Conservation (phyloP, 2,329 filamentous ascomycete genomes). For the Proliferodiscus dingleyae region DNA sequence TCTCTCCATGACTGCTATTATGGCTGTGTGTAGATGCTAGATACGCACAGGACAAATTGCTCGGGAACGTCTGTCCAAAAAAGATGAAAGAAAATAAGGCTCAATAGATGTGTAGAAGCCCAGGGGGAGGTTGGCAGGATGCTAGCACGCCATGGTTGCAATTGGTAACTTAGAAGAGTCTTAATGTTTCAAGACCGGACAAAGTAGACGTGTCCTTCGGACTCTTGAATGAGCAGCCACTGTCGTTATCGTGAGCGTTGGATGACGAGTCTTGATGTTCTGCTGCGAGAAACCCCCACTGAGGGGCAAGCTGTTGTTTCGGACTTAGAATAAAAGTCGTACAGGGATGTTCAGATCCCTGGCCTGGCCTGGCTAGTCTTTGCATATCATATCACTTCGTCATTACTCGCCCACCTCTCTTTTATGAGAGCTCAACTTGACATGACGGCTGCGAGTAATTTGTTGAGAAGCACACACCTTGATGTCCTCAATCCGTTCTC, state of each 20-base stretch:
- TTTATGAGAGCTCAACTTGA: too few relatives aligned
- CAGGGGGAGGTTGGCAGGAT: not conserved
- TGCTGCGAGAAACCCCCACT: not conserved
- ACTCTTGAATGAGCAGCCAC: too few relatives aligned
- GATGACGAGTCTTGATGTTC: not conserved
- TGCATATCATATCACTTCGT: not conserved
- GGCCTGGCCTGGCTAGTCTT: not conserved
- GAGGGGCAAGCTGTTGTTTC: not conserved
- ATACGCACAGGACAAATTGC: not conserved
- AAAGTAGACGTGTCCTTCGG: not conserved
- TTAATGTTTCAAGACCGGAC: too few relatives aligned
- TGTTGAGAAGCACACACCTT: conserved; percentile 2
- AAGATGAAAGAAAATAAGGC: not conserved
- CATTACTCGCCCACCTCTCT: too few relatives aligned
- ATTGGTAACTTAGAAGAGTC: not conserved
- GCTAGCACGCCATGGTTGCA: not conserved
- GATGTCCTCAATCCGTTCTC: conserved; percentile 1
- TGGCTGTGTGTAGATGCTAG: not conserved
- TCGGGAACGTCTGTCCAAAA: not conserved
- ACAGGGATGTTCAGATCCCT: not conserved
- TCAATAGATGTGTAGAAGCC: not conserved
- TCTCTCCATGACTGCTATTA: conserved; percentile 21
- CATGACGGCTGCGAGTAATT: too few relatives aligned
- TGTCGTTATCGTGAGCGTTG: not conserved
- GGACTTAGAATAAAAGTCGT: not conserved